These are phyloP conservation scores for Ceriops tagal DNA, from an alignment of 345 rosid species.

Conservation along the genomic window DNA sequence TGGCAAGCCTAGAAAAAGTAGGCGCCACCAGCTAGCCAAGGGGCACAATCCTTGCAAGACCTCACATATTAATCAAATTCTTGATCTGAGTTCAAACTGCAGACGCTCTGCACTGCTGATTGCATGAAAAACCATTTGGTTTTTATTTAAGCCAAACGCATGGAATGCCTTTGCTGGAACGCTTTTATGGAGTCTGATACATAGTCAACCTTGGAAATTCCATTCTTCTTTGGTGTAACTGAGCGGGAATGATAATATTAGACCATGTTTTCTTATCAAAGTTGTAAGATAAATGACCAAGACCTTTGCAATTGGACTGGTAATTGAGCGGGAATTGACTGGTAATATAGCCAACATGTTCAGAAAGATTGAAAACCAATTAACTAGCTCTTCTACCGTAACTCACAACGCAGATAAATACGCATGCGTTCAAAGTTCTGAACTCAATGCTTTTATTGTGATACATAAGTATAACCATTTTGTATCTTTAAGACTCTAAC, in stretches of 20 bases:
- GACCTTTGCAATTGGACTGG: no score
- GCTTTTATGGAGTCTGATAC: no score
- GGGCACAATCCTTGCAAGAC: background rate
- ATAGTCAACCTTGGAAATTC: background rate
- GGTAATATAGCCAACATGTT: no score
- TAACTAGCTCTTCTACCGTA: no score
- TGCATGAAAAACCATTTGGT: background rate
- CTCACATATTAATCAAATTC: background rate
- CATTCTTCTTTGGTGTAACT: background rate
- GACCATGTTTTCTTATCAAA: background rate
- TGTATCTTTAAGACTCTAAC: no score
- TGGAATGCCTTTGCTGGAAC: no score
- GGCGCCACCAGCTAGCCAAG: constrained; percentile 20
- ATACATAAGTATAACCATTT: no score
- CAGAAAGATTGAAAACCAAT: no score
- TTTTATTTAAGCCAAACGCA: background rate
- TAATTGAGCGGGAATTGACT: no score
- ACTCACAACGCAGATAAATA: no score
- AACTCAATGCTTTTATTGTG: no score
- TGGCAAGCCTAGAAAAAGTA: constrained; percentile 69
- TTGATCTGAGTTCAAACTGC: background rate
- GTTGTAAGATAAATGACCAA: background rate
- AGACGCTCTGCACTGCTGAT: background rate
- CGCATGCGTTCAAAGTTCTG: no score
- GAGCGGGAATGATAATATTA: background rate